A percentile compares a stretch with the other conserved stretches of the same genome.
Conservation (phyloP, 2,329 filamentous ascomycete species). For the Simplicillium sp. region DNA sequence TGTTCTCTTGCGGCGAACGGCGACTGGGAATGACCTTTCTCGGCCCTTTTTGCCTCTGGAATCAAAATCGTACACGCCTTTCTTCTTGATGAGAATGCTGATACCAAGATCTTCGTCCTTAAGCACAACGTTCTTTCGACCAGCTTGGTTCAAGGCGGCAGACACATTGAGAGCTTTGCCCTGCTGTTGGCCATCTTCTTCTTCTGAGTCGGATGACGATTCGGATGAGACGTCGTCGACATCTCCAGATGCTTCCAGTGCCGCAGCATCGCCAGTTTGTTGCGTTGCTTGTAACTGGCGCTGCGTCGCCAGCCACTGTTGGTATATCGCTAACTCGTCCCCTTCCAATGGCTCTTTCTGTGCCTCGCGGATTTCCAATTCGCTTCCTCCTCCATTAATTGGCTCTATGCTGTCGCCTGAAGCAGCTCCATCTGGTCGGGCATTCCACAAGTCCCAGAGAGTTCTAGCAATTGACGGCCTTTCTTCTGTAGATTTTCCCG, state of each 20-base stretch:
- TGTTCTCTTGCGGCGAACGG: slow-evolving; percentile 65
- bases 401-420: slow-evolving; percentile 54
- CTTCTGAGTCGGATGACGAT: slow-evolving; percentile 77
- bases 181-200: slow-evolving; percentile 82
- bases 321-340: slow-evolving; percentile 71
- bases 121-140: slow-evolving; percentile 75
- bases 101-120: slow-evolving; percentile 87
- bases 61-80: slow-evolving; percentile 88
- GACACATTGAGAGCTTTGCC: slow-evolving; percentile 86
- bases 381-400: slow-evolving; percentile 54
- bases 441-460: slow-evolving; percentile 73
- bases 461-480: slow-evolving; percentile 57
- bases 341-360: slow-evolving; percentile 59
- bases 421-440: slow-evolving; percentile 48
- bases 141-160: slow-evolving; percentile 72
- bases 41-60: slow-evolving; percentile 84
- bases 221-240: slow-evolving; percentile 80
- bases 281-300: slow-evolving; percentile 77
- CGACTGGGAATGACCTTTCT: slow-evolving; percentile 85
- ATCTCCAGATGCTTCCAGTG: slow-evolving; percentile 61
- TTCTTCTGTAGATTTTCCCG: slow-evolving; percentile 27
- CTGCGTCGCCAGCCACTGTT: slow-evolving; percentile 86
- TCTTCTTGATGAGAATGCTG: slow-evolving; percentile 80
- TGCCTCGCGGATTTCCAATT: slow-evolving; percentile 51
- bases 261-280: slow-evolving; percentile 57